Base-by-base conservation (phyloP, 2,329 filamentous ascomycete species). In the Penicillium sp. region DNA sequence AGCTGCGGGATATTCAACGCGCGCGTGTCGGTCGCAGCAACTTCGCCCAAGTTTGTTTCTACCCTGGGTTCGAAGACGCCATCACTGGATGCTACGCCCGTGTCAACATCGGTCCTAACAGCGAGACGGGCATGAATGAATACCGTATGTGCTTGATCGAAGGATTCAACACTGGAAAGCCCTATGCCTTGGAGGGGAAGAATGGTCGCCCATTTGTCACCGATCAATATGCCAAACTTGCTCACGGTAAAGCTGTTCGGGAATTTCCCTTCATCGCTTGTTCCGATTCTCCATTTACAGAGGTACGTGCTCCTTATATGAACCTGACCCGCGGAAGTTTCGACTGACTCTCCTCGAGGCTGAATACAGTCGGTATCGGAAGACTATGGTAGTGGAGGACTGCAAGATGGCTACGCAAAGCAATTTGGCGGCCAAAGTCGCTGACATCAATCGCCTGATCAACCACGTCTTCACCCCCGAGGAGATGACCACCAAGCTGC, bases 131-230 rank as follows among this genome's bases (percentile, higher is more conserved):
- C 3, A 75, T 84, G 50, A 85, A 86, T 52, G 80, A 88, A 55
- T 98, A 98, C 68, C 86, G 91, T 51, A 86, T 98, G 80, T 86
- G 86, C 28, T 73, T 86, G 51, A 90, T 98, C 64, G 95, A 93
- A 72, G 88, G 82, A 34, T 91, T 97, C 65, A 79, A 77, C 2
- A 82, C 82, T 48, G 86, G 90, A 57, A 85, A 83, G 52, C 86
- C 90, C 0, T 98, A 97, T 68, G 85, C 88, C 1, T 83, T 97
- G 63, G 82, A 85, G 54, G 85, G 78, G 35, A 68, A 81, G 3
- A 86, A 86, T 50, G 87, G 88, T 34, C 86, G 89, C 53, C 76
- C 77, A 3, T 86, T 95, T 60, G 81, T 87, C 29, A 95, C 90
- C 0, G 89, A 95, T 52, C 85, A 90, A 66, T 96, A 97, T 64